Conservation (phyloP, 2,329 filamentous ascomycete genomes). For the Scytalidium sp. region DNA sequence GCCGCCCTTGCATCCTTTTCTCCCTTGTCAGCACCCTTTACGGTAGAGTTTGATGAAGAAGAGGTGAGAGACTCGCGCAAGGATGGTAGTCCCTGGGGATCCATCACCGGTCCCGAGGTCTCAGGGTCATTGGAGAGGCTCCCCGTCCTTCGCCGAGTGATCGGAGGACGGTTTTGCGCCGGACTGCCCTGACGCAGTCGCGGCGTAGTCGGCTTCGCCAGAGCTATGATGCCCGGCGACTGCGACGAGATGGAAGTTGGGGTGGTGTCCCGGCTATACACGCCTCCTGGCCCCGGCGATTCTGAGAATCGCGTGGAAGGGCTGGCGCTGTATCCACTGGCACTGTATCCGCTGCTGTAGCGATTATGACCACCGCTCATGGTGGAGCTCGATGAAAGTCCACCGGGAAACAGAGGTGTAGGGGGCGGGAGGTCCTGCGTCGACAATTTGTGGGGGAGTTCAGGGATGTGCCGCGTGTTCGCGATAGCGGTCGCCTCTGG, state of each 20-base stretch:
- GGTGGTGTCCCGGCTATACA: conserved; percentile 75
- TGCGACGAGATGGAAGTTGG: conserved; percentile 76
- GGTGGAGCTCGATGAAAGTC: conserved; percentile 29
- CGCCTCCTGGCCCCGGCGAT: conserved; percentile 59
- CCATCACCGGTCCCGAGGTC: conserved; percentile 32
- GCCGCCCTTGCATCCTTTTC: conserved; percentile 21
- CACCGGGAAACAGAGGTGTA: conserved; percentile 60
- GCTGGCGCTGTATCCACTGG: conserved; percentile 60
- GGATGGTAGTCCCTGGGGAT: conserved; percentile 58
- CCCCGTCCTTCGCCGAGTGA: conserved; percentile 55
- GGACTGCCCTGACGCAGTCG: conserved; percentile 53
- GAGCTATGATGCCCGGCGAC: conserved; percentile 59
- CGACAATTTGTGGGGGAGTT: conserved; percentile 53
- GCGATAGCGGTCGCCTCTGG: conserved; percentile 32
- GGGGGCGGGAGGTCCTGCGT: conserved; percentile 66
- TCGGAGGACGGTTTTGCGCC: conserved; percentile 53
- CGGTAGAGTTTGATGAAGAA: conserved; percentile 69
- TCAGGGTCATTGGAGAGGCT: conserved; percentile 52
- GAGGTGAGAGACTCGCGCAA: conserved; percentile 70
- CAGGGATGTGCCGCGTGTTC: conserved; percentile 33
- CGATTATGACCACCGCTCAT: conserved; percentile 42
- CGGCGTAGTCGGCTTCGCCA: conserved; percentile 35
- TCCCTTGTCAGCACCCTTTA: conserved; percentile 50
- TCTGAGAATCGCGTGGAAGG: conserved; percentile 75
- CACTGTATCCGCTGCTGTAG: conserved; percentile 27